These are phyloP conservation scores for Blastocystis sp. DNA, from an alignment of 352 stramenopile species.

Conservation along the genomic window DNA sequence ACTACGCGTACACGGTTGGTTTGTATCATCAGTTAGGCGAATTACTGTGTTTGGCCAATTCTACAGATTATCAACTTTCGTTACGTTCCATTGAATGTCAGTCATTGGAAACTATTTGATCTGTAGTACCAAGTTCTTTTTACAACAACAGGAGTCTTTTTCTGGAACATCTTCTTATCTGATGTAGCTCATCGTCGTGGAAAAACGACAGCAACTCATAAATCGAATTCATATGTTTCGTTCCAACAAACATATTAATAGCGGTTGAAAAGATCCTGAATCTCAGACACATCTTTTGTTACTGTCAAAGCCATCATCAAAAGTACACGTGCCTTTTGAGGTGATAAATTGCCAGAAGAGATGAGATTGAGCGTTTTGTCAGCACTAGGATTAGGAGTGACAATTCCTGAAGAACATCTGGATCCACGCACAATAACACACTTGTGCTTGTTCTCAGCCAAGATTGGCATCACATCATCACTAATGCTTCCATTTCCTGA, in stretches of 20 bases:
- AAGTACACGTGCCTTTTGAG: slow-evolving; percentile 39
- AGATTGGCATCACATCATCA: slow-evolving; percentile 28
- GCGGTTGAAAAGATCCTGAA: slow-evolving; percentile 48
- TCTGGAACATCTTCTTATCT: slow-evolving; percentile 63
- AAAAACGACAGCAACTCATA: slow-evolving; percentile 42
- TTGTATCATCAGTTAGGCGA: not conserved
- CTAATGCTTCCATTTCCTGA: slow-evolving; percentile 54
- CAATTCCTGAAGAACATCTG: slow-evolving; percentile 40
- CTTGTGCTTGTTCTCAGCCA: slow-evolving; percentile 20
- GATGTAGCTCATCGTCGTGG: slow-evolving; percentile 54
- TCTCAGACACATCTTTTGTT: not conserved
- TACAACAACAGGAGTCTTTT: slow-evolving; percentile 46
- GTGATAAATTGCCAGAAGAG: slow-evolving; percentile 35
- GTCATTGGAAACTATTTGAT: not conserved
- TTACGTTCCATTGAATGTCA: slow-evolving; percentile 47
- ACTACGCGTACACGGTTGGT: not conserved
- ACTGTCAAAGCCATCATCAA: slow-evolving; percentile 56
- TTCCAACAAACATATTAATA: slow-evolving; percentile 51
- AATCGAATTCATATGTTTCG: not conserved
- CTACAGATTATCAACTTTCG: slow-evolving; percentile 61
- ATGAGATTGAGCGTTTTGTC: slow-evolving; percentile 11
- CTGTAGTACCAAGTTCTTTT: slow-evolving; percentile 58
- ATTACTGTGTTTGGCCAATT: slow-evolving; percentile 59
- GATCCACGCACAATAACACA: slow-evolving; percentile 32
- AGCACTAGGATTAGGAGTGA: slow-evolving; percentile 4